These are phyloP conservation scores for Dryas drummondii DNA, from an alignment of 306 rosid species.

Conservation along the genomic window DNA sequence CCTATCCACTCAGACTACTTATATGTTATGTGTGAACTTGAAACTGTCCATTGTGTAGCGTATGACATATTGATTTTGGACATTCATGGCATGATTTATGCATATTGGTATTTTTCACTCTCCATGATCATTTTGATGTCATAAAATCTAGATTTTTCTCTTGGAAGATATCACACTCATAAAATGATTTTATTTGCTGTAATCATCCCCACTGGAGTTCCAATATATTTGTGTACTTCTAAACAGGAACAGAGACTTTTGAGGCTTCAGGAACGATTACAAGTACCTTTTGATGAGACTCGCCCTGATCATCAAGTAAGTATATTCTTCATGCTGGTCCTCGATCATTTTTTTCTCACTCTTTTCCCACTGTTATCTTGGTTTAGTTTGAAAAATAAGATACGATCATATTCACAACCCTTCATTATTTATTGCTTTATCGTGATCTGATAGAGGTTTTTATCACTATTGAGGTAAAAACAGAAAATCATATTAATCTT, in stretches of 20 bases:
- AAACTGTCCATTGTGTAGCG: neutral
- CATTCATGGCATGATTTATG: neutral
- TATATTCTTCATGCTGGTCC: constrained; percentile 33
- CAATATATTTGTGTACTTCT: constrained; percentile 14
- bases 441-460: neutral
- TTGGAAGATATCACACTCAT: neutral
- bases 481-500: neutral
- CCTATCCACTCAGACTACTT: neutral
- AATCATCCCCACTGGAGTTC: constrained; percentile 3
- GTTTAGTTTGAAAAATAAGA: neutral
- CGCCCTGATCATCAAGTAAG: constrained; percentile 85
- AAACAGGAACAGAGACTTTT: constrained; percentile 76
- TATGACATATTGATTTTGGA: neutral
- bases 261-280: constrained; percentile 78
- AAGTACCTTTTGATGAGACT: constrained; percentile 73
- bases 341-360: neutral
- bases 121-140: neutral
- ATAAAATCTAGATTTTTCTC: neutral
- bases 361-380: neutral
- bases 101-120: neutral
- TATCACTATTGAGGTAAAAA: neutral
- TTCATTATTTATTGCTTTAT: neutral
- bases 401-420: neutral
- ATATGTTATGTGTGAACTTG: neutral
- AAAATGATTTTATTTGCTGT: constrained; percentile 6